Evolutionary conservation across 495 filamentous ascomycete species (phyloP).

Genomic region (Aspergillus diversus): DNA sequence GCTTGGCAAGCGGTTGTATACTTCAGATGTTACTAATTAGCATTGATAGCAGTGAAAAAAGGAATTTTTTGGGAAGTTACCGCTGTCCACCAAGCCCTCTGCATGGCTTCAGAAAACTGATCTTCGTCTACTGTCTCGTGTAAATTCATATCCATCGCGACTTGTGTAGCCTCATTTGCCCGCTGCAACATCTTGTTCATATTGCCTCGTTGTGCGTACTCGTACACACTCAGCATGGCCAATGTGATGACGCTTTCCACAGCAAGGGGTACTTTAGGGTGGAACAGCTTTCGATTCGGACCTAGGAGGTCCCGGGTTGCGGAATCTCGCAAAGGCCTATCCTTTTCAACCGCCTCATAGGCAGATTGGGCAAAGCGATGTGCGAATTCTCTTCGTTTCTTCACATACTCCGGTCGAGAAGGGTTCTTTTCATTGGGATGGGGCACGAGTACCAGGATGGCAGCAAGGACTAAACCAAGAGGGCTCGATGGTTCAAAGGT

Average conservation of each 20-base stretch:
- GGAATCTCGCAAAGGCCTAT: conserved; percentile 23
- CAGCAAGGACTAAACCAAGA: conserved; percentile 49
- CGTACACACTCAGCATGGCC: conserved; percentile 51
- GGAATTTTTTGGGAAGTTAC: conserved; percentile 25
- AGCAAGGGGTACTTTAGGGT: conserved; percentile 45
- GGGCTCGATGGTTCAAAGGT: conserved; percentile 40
- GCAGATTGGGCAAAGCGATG: conserved; percentile 51
- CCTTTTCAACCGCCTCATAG: conserved; percentile 47
- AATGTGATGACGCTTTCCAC: conserved; percentile 51
- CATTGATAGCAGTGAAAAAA: not conserved
- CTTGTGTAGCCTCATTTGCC: conserved; percentile 48
- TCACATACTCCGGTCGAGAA: conserved; percentile 36
- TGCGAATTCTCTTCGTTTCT: conserved; percentile 46
- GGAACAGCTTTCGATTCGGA: conserved; percentile 43
- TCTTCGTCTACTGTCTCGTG: conserved; percentile 44
- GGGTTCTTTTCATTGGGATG: conserved; percentile 43
- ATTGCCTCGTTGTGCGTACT: conserved; percentile 57
- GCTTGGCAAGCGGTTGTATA: conserved; percentile 45
- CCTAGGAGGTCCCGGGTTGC: conserved; percentile 4
- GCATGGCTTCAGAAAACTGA: conserved; percentile 45
- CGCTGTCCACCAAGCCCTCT: conserved; percentile 57
- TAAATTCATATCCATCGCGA: conserved; percentile 47
- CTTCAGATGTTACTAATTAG: conserved; percentile 11
- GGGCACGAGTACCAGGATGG: conserved; percentile 51
- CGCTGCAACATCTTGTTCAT: conserved; percentile 53